Percentiles rank a stretch among this genome's conserved stretches.
Conservation (phyloP, 768 basidiomycete genomes). For the Mycena belliarum region DNA sequence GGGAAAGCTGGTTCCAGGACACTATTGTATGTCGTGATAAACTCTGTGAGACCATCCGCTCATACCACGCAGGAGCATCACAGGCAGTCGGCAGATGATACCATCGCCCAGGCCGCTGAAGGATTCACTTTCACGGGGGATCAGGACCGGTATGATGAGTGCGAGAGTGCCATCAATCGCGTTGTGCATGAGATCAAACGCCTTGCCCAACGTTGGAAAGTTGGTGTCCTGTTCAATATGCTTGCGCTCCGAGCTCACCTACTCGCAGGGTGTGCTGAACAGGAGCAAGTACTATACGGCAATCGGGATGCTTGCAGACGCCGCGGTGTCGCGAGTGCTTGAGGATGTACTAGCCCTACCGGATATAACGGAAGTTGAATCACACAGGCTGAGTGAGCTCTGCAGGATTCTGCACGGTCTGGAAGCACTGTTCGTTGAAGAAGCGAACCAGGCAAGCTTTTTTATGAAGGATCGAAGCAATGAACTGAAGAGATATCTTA, state of each 20-base stretch:
- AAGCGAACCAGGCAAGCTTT: slow-evolving; percentile 53
- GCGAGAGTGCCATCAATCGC: slow-evolving; percentile 66
- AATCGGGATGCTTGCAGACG: slow-evolving; percentile 70
- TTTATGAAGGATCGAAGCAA: background rate
- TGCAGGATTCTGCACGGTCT: slow-evolving; percentile 77
- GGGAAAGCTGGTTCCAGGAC: slow-evolving; percentile 72
- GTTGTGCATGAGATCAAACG: slow-evolving; percentile 64
- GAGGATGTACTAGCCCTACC: slow-evolving; percentile 71
- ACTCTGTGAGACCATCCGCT: background rate
- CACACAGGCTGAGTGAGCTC: slow-evolving; percentile 78
- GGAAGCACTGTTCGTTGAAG: slow-evolving; percentile 78
- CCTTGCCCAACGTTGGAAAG: slow-evolving; percentile 72
- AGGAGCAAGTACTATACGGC: slow-evolving; percentile 72
- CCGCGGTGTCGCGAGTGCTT: slow-evolving; percentile 65
- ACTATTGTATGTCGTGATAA: slow-evolving; percentile 56
- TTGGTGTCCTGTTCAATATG: slow-evolving; percentile 31
- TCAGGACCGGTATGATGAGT: slow-evolving; percentile 75
- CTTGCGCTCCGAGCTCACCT: background rate
- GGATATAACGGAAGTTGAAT: slow-evolving; percentile 90
- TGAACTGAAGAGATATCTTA: background rate
- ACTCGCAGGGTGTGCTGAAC: slow-evolving; percentile 60
- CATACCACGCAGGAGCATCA: slow-evolving; percentile 47
- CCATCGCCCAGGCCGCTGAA: slow-evolving; percentile 52
- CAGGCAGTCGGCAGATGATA: slow-evolving; percentile 41
- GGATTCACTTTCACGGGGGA: slow-evolving; percentile 72